Evolutionary conservation across 768 basidiomycete species (phyloP).

Genomic region (Podaxis sp.): DNA sequence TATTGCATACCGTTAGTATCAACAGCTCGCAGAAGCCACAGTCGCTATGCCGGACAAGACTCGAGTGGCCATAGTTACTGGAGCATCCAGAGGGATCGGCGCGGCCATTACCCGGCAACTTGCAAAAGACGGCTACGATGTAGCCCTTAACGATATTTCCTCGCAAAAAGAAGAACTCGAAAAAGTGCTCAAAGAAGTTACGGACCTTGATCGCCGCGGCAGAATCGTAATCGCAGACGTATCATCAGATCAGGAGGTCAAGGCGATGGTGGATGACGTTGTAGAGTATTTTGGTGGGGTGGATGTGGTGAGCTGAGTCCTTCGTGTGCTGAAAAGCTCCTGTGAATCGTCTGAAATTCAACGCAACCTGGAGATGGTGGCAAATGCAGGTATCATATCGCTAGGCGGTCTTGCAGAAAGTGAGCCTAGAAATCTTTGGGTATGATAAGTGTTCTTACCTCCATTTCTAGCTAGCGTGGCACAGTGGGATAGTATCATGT

Average conservation of each 20-base stretch:
- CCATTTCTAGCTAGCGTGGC: not conserved
- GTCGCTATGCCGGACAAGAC: not conserved
- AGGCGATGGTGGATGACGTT: slow-evolving; percentile 16
- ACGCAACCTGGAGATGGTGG: slow-evolving; percentile 1
- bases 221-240: slow-evolving; percentile 18
- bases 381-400: slow-evolving; percentile 4
- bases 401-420: not conserved
- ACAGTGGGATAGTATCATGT: slow-evolving; percentile 28
- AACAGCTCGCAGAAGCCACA: not conserved
- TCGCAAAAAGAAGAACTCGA: slow-evolving; percentile 14
- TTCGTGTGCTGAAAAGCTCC: not conserved
- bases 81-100: slow-evolving; percentile 46
- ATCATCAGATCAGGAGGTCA: slow-evolving; percentile 20
- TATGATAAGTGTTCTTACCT: not conserved
- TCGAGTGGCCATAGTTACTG: slow-evolving; percentile 42
- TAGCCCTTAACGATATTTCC: slow-evolving; percentile 39
- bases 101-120: slow-evolving; percentile 44
- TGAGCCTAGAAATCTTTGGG: not conserved
- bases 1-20: not conserved
- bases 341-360: not conserved
- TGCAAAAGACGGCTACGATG: slow-evolving; percentile 41
- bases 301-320: slow-evolving; percentile 19
- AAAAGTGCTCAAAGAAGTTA: slow-evolving; percentile 14
- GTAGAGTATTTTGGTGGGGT: slow-evolving; percentile 20
- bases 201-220: slow-evolving; percentile 10